Percentiles rank a stretch among this genome's conserved stretches.
These are phyloP conservation scores for Daedaleopsis nitida DNA, from an alignment of 768 basidiomycete genomes.

Conservation along the genomic window DNA sequence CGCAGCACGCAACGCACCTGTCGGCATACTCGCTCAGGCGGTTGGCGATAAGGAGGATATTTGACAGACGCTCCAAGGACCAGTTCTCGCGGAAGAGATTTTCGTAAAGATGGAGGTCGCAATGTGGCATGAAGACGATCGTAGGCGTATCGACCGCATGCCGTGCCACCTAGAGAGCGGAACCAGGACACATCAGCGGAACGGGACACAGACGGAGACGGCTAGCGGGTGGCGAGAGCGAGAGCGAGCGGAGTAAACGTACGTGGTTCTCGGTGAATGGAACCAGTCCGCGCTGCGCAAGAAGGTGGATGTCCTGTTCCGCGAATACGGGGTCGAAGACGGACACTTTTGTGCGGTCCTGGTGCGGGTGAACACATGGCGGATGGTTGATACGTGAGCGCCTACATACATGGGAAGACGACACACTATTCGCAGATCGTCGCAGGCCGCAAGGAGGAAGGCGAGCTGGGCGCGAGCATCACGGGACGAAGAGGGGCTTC, in stretches of 20 bases:
- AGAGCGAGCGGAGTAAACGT: constrained; percentile 34
- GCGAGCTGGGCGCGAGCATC: constrained; percentile 70
- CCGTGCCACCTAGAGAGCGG: constrained; percentile 34
- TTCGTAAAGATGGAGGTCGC: constrained; percentile 73
- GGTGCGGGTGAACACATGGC: constrained; percentile 23
- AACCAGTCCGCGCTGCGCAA: constrained; percentile 41
- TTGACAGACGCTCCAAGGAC: constrained; percentile 45
- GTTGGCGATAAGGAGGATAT: constrained; percentile 65
- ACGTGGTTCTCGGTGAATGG: constrained; percentile 49
- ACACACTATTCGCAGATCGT: constrained; percentile 63
- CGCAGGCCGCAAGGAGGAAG: constrained; percentile 58
- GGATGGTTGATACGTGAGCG: background rate
- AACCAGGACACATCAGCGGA: constrained; percentile 5
- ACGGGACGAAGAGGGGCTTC: constrained; percentile 64
- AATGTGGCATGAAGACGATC: constrained; percentile 79
- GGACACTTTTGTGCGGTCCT: constrained; percentile 53
- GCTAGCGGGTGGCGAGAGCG: constrained; percentile 2
- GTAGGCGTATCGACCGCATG: constrained; percentile 46
- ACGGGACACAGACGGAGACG: background rate
- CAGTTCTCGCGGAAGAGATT: constrained; percentile 64
- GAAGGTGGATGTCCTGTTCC: constrained; percentile 54
- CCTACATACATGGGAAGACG: constrained; percentile 21
- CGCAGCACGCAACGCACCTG: constrained; percentile 45
- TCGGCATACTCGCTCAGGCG: constrained; percentile 65
- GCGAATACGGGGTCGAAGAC: constrained; percentile 79